Conservation (phyloP, 192 early-diverging fungal genomes). For the Umbelopsis sp. region DNA sequence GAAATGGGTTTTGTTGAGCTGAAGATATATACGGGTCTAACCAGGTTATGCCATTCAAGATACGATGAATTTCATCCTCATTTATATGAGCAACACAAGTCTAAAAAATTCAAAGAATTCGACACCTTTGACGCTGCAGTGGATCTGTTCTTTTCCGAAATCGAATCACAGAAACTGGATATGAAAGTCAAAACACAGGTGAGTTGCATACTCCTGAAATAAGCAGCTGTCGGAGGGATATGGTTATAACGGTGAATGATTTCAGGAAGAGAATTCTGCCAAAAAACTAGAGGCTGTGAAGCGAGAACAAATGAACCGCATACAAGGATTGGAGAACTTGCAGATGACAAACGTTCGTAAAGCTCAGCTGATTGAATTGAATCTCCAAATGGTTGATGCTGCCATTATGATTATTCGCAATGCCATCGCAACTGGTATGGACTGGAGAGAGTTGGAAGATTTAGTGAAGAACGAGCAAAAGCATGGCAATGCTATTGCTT, state of each 20-base stretch:
- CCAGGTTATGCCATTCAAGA: conserved; percentile 26
- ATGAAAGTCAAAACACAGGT: conserved; percentile 54
- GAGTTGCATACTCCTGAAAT: background rate
- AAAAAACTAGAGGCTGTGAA: conserved; percentile 86
- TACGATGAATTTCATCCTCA: conserved; percentile 77
- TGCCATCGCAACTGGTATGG: conserved; percentile 91
- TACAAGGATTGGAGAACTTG: conserved; percentile 73
- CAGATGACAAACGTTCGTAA: conserved; percentile 70
- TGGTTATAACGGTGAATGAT: conserved; percentile 28
- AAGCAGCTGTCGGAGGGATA: background rate
- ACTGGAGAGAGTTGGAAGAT: conserved; percentile 94
- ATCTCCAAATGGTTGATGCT: conserved; percentile 84
- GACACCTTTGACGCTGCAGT: conserved; percentile 81
- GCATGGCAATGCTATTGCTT: conserved; percentile 79
- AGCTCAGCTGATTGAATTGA: conserved; percentile 87
- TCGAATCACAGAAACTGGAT: conserved; percentile 84
- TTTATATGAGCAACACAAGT: conserved; percentile 65
- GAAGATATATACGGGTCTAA: background rate
- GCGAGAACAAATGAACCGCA: conserved; percentile 76
- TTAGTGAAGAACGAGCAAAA: conserved; percentile 82
- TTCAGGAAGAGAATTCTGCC: conserved; percentile 73
- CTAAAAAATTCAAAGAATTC: conserved; percentile 59
- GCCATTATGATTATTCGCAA: conserved; percentile 85
- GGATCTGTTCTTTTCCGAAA: conserved; percentile 91
- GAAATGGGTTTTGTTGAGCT: background rate